These are phyloP conservation scores for Dioszegia crocea DNA, from an alignment of 768 basidiomycete genomes.

Conservation along the genomic window DNA sequence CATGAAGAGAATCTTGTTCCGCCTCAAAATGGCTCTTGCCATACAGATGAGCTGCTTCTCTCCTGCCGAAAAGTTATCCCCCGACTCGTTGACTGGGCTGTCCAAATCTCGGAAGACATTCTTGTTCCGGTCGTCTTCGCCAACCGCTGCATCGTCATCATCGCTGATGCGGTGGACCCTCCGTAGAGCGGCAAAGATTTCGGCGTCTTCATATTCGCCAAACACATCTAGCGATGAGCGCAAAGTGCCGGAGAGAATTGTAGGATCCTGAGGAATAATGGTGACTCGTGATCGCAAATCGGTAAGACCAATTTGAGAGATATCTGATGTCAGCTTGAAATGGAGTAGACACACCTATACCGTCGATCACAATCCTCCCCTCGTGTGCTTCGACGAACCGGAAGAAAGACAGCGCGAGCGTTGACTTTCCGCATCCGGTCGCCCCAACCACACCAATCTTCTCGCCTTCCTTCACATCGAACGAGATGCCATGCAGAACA, in stretches of 20 bases:
- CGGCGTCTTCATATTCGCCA: conserved; percentile 74
- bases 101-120: conserved; percentile 45
- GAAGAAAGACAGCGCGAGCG: conserved; percentile 72
- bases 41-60: conserved; percentile 82
- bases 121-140: conserved; percentile 36
- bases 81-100: conserved; percentile 59
- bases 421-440: conserved; percentile 47
- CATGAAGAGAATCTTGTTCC: conserved; percentile 75
- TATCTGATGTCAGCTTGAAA: conserved; percentile 53
- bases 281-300: conserved; percentile 74
- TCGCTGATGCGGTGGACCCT: conserved; percentile 48
- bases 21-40: conserved; percentile 77
- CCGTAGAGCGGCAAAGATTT: conserved; percentile 56
- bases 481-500: conserved; percentile 74
- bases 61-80: conserved; percentile 72
- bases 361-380: conserved; percentile 71
- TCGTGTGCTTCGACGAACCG: conserved; percentile 80
- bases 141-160: conserved; percentile 12
- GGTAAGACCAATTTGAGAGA: conserved; percentile 71
- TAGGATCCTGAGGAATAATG: conserved; percentile 72
- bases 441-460: conserved; percentile 60
- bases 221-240: conserved; percentile 81
- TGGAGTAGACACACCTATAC: conserved; percentile 47
- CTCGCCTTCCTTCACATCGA: conserved; percentile 68
- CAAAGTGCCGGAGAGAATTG: conserved; percentile 75